Base-by-base conservation (phyloP, 2,329 filamentous ascomycete genomes). In the Calonectria pseudoturangicola region DNA sequence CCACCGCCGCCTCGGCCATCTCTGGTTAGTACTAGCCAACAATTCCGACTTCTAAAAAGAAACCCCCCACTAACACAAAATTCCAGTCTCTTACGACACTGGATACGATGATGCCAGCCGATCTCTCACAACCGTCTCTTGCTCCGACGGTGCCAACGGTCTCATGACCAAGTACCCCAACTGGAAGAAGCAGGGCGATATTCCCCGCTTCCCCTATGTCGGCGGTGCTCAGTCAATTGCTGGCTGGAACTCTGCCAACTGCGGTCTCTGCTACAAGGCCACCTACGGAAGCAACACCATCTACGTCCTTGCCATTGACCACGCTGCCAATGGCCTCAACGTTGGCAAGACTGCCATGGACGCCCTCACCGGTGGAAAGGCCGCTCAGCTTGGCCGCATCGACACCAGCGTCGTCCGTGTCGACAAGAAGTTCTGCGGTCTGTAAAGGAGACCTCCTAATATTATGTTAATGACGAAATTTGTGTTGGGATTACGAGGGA, bases 141-240 rank as follows among this genome's bases (percentile, higher is more conserved):
- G 93, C 89, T 93, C 91, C 41, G 91, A 94, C 80, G 93, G 93
- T 68, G 60, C 74, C 73, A 92, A 94, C 83, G 93, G 93, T 71
- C 88, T 95, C 74, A 90, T 90, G 75, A 91, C 89, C 78, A 72
- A 72, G 66, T 88, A 87, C 79, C 90, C 90, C 85, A 87, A 87
- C 77, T 93, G 89, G 90, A 80, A 84, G 65, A 90, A 84, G 1
- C 89, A 91, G 82, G 86, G 87, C 66, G 79, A 86, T 33, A 82
- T 91, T 75, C 85, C 86, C 18, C 74, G 74, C 25, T 91, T 89
- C 84, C 88, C 89, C 41, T 85, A 36, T 13, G 87, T 93, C 72
- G 91, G 89, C 43, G 91, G 89, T 33, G 84, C 85, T 25, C 83
- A 86, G 8, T 86, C 84, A 66, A 83, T 92, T n/a, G 81, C 80